Evolutionary conservation across 1,284 basidiomycete species (phyloP).

Genomic region (Cystobasidium sp.): DNA sequence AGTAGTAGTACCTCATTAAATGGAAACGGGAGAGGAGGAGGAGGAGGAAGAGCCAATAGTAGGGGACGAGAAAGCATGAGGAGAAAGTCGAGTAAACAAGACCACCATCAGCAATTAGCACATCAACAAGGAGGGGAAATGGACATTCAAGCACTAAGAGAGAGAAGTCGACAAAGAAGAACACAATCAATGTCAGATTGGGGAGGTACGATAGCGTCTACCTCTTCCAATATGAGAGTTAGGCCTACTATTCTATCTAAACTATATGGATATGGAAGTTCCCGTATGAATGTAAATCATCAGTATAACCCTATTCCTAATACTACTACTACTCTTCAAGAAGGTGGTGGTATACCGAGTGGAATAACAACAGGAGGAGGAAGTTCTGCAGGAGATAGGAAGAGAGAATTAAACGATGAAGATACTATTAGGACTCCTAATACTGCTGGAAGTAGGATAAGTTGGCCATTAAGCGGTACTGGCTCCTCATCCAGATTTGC

Average conservation of each 20-base stretch:
- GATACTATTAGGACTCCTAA: too few species aligned
- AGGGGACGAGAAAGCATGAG: too few species aligned
- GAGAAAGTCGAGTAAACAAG: too few species aligned
- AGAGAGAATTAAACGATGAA: too few species aligned
- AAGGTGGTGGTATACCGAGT: not conserved
- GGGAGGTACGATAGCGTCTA: constrained; percentile 28
- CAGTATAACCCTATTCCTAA: not conserved
- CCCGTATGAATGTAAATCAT: not conserved
- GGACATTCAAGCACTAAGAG: not conserved
- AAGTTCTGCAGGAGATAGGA: too few species aligned
- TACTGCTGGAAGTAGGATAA: too few species aligned
- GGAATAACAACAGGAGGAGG: not conserved
- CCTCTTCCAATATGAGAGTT: constrained; percentile 16
- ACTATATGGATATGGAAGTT: constrained; percentile 27
- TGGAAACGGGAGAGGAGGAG: too few species aligned
- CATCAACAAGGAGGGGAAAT: not conserved
- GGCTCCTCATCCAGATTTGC: too few species aligned
- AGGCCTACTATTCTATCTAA: constrained; percentile 43
- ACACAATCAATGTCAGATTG: constrained; percentile 38
- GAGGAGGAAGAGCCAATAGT: too few species aligned
- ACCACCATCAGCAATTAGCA: too few species aligned
- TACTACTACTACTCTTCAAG: not conserved
- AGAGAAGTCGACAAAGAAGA: constrained; percentile 27
- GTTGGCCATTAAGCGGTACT: too few species aligned
- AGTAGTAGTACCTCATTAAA: too few species aligned